Base-by-base conservation (phyloP, 495 filamentous ascomycete genomes). In the Talaromyces liani region DNA sequence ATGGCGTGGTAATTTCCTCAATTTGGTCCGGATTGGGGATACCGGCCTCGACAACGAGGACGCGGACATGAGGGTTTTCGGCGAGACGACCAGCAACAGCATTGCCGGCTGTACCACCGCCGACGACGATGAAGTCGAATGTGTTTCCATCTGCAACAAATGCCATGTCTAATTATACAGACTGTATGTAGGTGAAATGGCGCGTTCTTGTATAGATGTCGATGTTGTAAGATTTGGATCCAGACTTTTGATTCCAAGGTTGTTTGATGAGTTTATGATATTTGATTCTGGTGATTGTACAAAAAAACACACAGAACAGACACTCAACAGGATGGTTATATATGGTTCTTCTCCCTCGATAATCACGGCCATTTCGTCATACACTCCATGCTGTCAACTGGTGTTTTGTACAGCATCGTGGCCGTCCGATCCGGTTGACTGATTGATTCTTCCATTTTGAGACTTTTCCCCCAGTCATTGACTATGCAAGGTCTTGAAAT, bases 21-120 rank as follows among this genome's bases (percentile, higher is more conserved):
- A 60, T 60, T 61, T 86, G 79, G 3, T 73, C 66, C 9, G 71
- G 70, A 20, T 72, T 77, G 66, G 82, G 74, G 0, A 77, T 78
- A 10, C 85, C 85, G 5, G 85, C 84, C 70, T 88, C 85, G 9
- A 88, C 70, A 8, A 87, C 71, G 1, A 78, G 80, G 4, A 84
- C 78, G 6, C 58, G 70, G 55, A 72, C 63, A 24, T 62, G 68
- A 0, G 68, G 63, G 47, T 72, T 66, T 60, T 77, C 69, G 1
- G 78, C 77, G 1, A 87, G 71, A 10, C 85, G 73, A 2, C 73
- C 73, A 9, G 83, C 84, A 2, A 87, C 65, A 2, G 75, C 69
- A 16, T 78, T 70, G 1, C 84, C 85, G 0, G 79, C 79, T 0
- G 75, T 86, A 4, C 85, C 85, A 39, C 84, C 84, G 9, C 85